These are phyloP conservation scores for Larix sibirica DNA, from an alignment of 83 land plant genomes.

Conservation along the genomic window DNA sequence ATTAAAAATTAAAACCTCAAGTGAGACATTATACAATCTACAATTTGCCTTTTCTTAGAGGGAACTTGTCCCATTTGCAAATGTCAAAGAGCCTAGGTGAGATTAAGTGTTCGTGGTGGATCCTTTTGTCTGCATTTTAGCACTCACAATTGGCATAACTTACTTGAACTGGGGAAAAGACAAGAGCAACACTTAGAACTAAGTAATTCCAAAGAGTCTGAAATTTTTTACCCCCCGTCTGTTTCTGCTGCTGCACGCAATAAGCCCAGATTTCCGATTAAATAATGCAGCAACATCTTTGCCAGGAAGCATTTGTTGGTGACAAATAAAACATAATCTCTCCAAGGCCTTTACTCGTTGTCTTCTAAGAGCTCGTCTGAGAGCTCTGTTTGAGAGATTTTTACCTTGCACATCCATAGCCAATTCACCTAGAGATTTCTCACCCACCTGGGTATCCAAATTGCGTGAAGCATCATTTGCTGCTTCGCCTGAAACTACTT, in stretches of 20 bases:
- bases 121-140: neutral
- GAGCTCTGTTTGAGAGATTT: slow-evolving; percentile 33
- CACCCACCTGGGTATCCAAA: slow-evolving; percentile 12
- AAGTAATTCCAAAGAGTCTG: neutral
- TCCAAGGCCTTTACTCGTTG: slow-evolving; percentile 57
- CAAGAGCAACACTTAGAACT: neutral
- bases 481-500: neutral
- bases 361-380: slow-evolving; percentile 60
- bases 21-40: neutral
- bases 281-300: slow-evolving; percentile 89
- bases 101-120: neutral
- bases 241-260: slow-evolving; percentile 92
- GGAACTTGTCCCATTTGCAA: too few relatives aligned
- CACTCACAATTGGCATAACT: neutral
- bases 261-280: slow-evolving; percentile 67
- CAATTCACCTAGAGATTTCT: slow-evolving; percentile 2
- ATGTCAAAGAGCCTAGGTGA: neutral
- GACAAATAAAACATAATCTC: slow-evolving; percentile 84
- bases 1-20: slow-evolving; percentile 8
- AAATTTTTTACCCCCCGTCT: slow-evolving; percentile 65
- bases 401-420: slow-evolving; percentile 13
- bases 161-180: neutral
- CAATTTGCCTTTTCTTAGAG: neutral
- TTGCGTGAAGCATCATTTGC: neutral
- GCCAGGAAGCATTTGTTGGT: slow-evolving; percentile 80